These are phyloP conservation scores for Penicillium parvum DNA, from an alignment of 495 filamentous ascomycete species.

Conservation along the genomic window DNA sequence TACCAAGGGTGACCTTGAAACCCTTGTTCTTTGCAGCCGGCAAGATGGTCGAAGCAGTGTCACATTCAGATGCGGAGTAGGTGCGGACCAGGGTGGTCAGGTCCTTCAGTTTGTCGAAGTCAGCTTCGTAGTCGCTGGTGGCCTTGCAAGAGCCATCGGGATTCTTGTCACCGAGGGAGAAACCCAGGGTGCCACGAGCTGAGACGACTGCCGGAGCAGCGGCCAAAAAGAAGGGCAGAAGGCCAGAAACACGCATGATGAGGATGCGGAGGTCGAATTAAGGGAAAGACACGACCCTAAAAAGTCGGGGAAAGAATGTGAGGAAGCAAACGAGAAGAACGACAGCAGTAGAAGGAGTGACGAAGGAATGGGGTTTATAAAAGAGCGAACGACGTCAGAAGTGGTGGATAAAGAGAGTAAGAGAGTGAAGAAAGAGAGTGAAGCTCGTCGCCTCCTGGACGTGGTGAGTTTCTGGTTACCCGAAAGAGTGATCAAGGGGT, in stretches of 20 bases:
- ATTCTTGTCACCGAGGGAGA: conserved; percentile 47
- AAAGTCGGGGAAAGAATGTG: conserved; percentile 2
- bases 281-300: conserved; percentile 1
- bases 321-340: conserved; percentile 3
- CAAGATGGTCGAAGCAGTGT: conserved; percentile 61
- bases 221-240: conserved; percentile 39
- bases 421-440: not conserved
- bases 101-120: conserved; percentile 58
- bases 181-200: conserved; percentile 44
- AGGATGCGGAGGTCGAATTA: conserved; percentile 8
- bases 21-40: conserved; percentile 66
- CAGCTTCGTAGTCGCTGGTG: conserved; percentile 57
- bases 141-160: conserved; percentile 61
- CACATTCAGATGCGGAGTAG: conserved; percentile 63
- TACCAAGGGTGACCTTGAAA: conserved; percentile 72
- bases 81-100: conserved; percentile 59
- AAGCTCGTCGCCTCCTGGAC: conserved; percentile 10
- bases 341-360: conserved; percentile 7
- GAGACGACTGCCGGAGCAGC: conserved; percentile 40
- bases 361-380: not conserved
- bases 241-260: conserved; percentile 43
- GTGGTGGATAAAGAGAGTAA: not conserved
- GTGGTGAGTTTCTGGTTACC: too few species aligned
- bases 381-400: conserved; percentile 2
- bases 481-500: too few species aligned